Percentiles rank a stretch among this genome's conserved stretches.
Evolutionary conservation across 2,329 filamentous ascomycete species (phyloP).

Genomic region (Colletotrichum godetiae): DNA sequence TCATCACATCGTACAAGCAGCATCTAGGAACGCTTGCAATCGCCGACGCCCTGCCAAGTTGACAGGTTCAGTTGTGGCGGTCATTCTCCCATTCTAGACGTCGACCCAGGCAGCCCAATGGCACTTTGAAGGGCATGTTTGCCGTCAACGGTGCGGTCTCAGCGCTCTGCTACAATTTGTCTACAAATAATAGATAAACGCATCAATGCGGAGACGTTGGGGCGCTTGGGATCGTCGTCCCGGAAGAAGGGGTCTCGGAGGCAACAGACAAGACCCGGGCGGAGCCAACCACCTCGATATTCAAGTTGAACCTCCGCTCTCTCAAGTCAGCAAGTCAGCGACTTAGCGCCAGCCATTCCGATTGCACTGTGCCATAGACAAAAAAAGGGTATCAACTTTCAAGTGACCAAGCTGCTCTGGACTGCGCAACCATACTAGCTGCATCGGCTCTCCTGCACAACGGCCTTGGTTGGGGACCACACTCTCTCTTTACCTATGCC

Average conservation of each 20-base stretch:
- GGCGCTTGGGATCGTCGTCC: constrained; percentile 10
- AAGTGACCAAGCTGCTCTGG: constrained; percentile 20
- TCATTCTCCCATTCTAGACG: background rate
- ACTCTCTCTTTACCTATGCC: background rate
- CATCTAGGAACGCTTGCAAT: background rate
- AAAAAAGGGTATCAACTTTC: background rate
- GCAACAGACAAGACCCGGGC: constrained; percentile 9
- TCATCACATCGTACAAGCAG: too few relatives aligned
- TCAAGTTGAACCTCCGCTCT: background rate
- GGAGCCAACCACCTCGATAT: constrained; percentile 22
- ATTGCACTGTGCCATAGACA: background rate
- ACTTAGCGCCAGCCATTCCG: background rate
- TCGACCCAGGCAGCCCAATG: background rate
- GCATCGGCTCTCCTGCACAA: constrained; percentile 21
- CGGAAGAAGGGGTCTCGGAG: background rate
- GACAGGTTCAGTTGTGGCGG: constrained; percentile 13
- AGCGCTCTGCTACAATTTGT: background rate
- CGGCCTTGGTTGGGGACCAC: constrained; percentile 5
- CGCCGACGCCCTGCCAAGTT: constrained; percentile 13
- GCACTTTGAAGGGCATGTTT: background rate
- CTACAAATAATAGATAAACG: background rate
- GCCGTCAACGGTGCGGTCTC: background rate
- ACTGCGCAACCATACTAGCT: constrained; percentile 21
- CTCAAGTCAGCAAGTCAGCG: background rate
- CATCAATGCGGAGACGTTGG: constrained; percentile 6